phyloP scores from a whole-genome alignment of 2,329 filamentous ascomycete genomes.

The Macrophomina pseudophaseolina region DNA sequence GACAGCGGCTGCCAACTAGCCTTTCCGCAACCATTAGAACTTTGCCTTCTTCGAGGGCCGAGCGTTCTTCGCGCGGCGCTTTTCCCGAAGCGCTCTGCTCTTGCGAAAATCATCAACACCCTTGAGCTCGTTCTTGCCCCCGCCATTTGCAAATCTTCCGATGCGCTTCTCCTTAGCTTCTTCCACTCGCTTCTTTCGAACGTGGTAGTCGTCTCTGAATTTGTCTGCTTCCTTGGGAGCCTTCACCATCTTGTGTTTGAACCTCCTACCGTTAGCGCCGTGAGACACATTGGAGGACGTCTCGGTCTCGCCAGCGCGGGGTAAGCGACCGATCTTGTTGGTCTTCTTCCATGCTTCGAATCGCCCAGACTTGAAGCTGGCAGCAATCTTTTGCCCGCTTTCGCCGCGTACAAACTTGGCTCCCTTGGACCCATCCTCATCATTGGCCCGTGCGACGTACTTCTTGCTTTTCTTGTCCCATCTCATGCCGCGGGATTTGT shows the following conservation, averaged over 20 bases:
- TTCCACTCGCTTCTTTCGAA: constrained; percentile 85
- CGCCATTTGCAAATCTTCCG: constrained; percentile 75
- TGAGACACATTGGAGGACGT: constrained; percentile 46
- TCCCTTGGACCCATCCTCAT: constrained; percentile 85
- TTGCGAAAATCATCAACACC: constrained; percentile 84
- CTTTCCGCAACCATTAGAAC: constrained; percentile 34
- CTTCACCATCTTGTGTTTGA: constrained; percentile 84
- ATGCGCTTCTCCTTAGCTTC: constrained; percentile 86
- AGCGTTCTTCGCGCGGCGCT: constrained; percentile 84
- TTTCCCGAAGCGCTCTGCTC: constrained; percentile 76
- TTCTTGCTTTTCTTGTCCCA: constrained; percentile 98
- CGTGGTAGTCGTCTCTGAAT: constrained; percentile 86
- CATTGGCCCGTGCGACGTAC: constrained; percentile 89
- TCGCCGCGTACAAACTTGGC: constrained; percentile 82
- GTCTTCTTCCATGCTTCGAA: constrained; percentile 92
- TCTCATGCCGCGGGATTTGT: constrained; percentile 75
- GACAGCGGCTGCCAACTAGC: neutral
- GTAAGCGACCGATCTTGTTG: constrained; percentile 78
- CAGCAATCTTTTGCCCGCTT: constrained; percentile 93
- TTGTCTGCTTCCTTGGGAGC: constrained; percentile 94
- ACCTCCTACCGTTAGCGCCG: constrained; percentile 59
- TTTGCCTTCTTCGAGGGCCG: constrained; percentile 71
- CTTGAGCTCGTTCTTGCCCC: constrained; percentile 77
- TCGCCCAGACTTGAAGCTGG: constrained; percentile 87
- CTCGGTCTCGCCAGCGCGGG: constrained; percentile 83